Evolutionary conservation across 2,329 filamentous ascomycete genomes (phyloP).

Genomic region (Phialemonium atrogriseum): DNA sequence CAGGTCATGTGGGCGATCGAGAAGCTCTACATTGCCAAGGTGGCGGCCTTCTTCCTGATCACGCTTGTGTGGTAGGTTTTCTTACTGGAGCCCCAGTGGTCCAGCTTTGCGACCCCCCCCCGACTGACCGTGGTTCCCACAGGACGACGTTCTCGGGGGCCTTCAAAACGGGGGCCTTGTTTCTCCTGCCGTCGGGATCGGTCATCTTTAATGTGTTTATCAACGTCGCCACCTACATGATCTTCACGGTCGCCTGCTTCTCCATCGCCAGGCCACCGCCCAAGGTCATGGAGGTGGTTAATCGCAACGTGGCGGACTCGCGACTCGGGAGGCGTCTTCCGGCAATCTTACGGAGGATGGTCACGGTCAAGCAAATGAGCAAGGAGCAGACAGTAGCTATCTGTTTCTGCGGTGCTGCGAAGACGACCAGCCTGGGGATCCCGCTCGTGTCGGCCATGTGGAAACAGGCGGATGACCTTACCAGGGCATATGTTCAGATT

Average conservation of each 20-base stretch:
- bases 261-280: conserved; percentile 35
- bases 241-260: conserved; percentile 57
- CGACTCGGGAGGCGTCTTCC: conserved; percentile 17
- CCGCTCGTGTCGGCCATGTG: conserved; percentile 63
- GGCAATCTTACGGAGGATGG: conserved; percentile 16
- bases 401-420: conserved; percentile 66
- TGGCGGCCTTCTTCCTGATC: conserved; percentile 38
- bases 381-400: conserved; percentile 59
- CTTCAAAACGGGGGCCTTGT: conserved; percentile 56
- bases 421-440: conserved; percentile 63
- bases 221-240: conserved; percentile 51
- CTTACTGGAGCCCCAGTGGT: not conserved
- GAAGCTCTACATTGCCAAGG: conserved; percentile 42
- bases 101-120: too few species aligned
- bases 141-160: conserved; percentile 62
- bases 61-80: conserved; percentile 38
- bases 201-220: conserved; percentile 61
- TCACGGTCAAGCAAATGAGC: conserved; percentile 43
- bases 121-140: conserved; percentile 29
- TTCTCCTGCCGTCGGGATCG: conserved; percentile 47
- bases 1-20: conserved; percentile 44
- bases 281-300: conserved; percentile 21
- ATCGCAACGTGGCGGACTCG: conserved; percentile 24
- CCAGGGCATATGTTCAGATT: conserved; percentile 52
- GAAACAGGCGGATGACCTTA: conserved; percentile 41